Percentiles rank a stretch among this genome's conserved stretches.
phyloP scores from a whole-genome alignment of 768 basidiomycete genomes.

The Chalciporus pseudorubinellus region DNA sequence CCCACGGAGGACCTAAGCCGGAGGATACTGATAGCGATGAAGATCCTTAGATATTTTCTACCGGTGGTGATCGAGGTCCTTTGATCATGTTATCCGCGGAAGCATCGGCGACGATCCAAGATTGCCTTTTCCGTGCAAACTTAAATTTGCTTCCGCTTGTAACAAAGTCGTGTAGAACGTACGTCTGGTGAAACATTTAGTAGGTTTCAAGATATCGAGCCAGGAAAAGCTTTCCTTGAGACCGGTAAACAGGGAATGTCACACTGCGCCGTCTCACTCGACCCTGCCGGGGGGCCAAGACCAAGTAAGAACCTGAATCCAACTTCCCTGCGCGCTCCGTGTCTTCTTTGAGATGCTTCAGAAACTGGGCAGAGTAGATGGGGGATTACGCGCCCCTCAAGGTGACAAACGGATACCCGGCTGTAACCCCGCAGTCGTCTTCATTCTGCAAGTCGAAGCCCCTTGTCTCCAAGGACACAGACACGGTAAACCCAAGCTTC shows the following conservation, averaged over 20 bases:
- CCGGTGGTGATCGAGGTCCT: constrained; percentile 21
- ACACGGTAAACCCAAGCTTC: not conserved
- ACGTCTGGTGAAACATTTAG: not conserved
- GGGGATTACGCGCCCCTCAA: not conserved
- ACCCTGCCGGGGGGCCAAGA: not conserved
- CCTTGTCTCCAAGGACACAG: not conserved
- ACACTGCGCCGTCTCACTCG: not conserved
- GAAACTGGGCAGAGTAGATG: not conserved
- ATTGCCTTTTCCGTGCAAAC: constrained; percentile 25
- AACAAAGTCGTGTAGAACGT: too few relatives aligned
- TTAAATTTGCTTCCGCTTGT: constrained; percentile 10
- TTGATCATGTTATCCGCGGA: constrained; percentile 21
- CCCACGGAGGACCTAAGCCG: constrained; percentile 75
- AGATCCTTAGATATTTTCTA: constrained; percentile 16
- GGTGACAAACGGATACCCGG: not conserved
- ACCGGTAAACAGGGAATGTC: not conserved
- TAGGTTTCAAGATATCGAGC: not conserved
- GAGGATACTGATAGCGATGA: constrained; percentile 77
- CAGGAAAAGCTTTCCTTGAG: not conserved
- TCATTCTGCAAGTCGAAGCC: not conserved
- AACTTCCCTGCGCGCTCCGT: not conserved
- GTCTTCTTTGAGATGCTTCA: not conserved
- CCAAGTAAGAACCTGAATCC: not conserved
- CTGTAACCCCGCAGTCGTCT: not conserved
- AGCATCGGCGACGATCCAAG: constrained; percentile 32